Base-by-base conservation (phyloP, 1,284 basidiomycete species). In the Ceratobasidium sp. region DNA sequence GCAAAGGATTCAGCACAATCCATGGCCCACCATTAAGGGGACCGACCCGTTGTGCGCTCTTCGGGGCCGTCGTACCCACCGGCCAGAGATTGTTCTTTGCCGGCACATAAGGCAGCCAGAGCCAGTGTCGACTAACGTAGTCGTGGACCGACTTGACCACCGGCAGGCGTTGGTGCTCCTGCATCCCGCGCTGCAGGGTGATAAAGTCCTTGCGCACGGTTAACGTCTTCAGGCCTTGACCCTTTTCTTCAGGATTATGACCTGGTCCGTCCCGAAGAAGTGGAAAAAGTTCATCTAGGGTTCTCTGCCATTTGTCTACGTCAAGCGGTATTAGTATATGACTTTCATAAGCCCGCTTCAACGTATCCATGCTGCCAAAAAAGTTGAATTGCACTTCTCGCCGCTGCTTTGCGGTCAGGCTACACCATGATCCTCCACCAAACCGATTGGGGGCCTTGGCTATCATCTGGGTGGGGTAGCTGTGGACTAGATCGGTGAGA, bases 391-490 rank as follows among this genome's bases (percentile, higher is more conserved):
- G 9, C 21, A 57, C 29, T 13, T 41, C 56, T 7, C 11, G 2
- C 19, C 19, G 21, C 13, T 44, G n/a, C n/a, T 7, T 7, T 44
- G 16, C 11, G 19, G 1, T 5, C 13, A 57, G 56, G 11, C 41
- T 5, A 19, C 56, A 57, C 56, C 56, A 57, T 4, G 56, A 57
- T 16, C 6, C 4, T 4, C 6, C 5, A 6, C n/a, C n/a, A n/a
- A n/a, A n/a, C n/a, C 42, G 42, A n/a, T 46, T 46, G 6, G 58
- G 58, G 7, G 58, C 58, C 58, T 60, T 60, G n/a, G 13, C n/a
- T 5, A 60, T 36, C 3, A 60, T 60, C 30, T 60, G 46, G 9
- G 23, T 25, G 5, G 58, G 58, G 46, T 60, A 60, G 30, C n/a
- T 39, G 33, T 16, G 27, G 9, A 60, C 16, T 9, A 60, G 7